These are phyloP conservation scores for Sinapis alba DNA, from an alignment of 441 rosid genomes.

Conservation along the genomic window DNA sequence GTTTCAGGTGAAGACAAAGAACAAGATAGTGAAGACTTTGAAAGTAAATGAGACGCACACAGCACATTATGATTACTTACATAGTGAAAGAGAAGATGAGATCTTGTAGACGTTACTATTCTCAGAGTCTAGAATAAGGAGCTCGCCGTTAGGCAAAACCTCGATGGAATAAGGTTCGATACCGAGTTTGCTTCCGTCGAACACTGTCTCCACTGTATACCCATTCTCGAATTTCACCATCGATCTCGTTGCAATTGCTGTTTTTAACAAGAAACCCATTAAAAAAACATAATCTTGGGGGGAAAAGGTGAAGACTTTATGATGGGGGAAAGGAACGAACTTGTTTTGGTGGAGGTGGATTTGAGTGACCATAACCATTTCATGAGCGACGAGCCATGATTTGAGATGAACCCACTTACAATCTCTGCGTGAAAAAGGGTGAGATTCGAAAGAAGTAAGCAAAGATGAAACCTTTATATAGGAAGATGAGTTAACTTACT, in stretches of 20 bases:
- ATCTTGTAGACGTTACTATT: constrained; percentile 86
- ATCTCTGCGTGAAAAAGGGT: constrained; percentile 55
- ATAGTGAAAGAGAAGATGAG: constrained; percentile 70
- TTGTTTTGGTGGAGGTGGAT: constrained; percentile 72
- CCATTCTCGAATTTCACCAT: constrained; percentile 91
- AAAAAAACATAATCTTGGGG: constrained; percentile 6
- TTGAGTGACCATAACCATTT: constrained; percentile 89
- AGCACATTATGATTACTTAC: constrained; percentile 49
- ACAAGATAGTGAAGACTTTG: not conserved
- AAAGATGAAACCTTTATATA: not conserved
- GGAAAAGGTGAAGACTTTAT: not conserved
- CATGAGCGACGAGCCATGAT: constrained; percentile 60
- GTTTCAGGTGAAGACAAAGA: constrained; percentile 17
- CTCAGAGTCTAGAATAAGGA: constrained; percentile 79
- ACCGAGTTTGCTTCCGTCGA: constrained; percentile 94
- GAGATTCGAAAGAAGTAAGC: not conserved
- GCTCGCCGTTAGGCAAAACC: constrained; percentile 76
- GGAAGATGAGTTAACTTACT: constrained; percentile 47
- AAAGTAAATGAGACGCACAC: not conserved
- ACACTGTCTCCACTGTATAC: constrained; percentile 86
- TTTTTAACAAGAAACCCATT: constrained; percentile 19
- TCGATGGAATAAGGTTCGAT: constrained; percentile 81
- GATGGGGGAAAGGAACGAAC: constrained; percentile 36
- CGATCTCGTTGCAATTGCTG: constrained; percentile 77
- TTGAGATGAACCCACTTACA: constrained; percentile 68